Evolutionary conservation across 495 filamentous ascomycete genomes (phyloP).

Genomic region (Annulohypoxylon bovei): DNA sequence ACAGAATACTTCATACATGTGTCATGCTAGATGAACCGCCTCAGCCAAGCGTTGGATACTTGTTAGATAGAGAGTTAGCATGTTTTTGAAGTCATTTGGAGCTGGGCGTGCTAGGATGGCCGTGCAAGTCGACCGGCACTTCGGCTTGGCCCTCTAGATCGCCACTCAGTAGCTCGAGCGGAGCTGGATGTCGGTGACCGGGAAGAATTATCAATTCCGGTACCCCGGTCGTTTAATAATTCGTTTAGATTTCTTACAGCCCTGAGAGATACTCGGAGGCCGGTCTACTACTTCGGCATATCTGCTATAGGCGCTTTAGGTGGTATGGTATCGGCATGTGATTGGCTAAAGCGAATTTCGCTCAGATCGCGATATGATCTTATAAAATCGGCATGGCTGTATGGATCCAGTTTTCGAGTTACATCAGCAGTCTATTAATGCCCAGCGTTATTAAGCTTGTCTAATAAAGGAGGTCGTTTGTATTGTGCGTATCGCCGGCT

Average conservation of each 20-base stretch:
- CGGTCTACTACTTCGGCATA: neutral
- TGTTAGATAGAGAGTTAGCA: neutral
- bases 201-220: neutral
- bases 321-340: slow-evolving; percentile 2
- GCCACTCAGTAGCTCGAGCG: neutral
- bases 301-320: slow-evolving; percentile 6
- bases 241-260: neutral
- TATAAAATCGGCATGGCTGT: neutral
- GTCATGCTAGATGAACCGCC: neutral
- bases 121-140: slow-evolving; percentile 12
- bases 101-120: neutral
- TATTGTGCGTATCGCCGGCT: slow-evolving; percentile 17
- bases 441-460: neutral
- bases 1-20: neutral
- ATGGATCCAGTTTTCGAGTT: slow-evolving; percentile 4
- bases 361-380: slow-evolving; percentile 17
- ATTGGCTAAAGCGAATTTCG: slow-evolving; percentile 23
- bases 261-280: neutral
- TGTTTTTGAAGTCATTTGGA: neutral
- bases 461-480: slow-evolving; percentile 13
- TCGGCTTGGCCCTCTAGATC: slow-evolving; percentile 13
- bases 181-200: neutral
- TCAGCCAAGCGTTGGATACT: slow-evolving; percentile 9
- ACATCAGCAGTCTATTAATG: slow-evolving; percentile 16
- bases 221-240: neutral